These are phyloP conservation scores for Exophiala oligosperma DNA, from an alignment of 2,329 filamentous ascomycete species.

Conservation along the genomic window DNA sequence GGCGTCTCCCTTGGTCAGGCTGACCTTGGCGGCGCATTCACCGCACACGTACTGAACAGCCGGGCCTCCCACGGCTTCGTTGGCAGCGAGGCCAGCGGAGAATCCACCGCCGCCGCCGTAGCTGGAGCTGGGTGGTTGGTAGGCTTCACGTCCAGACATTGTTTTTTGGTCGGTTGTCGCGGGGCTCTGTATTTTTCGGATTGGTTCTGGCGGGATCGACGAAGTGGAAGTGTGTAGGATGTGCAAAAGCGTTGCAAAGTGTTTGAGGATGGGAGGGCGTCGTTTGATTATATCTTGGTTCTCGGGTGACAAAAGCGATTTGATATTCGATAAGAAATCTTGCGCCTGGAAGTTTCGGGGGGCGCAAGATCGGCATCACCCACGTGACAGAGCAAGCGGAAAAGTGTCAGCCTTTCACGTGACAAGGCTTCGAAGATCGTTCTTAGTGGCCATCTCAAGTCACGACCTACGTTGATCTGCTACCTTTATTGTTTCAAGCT, in stretches of 20 bases:
- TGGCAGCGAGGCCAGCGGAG: conserved; percentile 40
- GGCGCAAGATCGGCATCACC: background rate
- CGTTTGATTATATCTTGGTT: background rate
- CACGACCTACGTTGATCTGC: too few species aligned
- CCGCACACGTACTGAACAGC: conserved; percentile 73
- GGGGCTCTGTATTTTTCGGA: too few species aligned
- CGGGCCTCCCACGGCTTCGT: conserved; percentile 44
- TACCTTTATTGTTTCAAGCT: too few species aligned
- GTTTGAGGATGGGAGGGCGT: background rate
- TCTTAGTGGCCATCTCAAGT: background rate
- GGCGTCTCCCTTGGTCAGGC: conserved; percentile 73
- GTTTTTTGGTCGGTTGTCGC: background rate
- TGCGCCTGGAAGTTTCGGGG: conserved; percentile 3
- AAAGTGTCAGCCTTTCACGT: background rate
- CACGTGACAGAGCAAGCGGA: background rate
- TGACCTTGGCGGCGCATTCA: conserved; percentile 78
- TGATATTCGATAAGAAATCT: background rate
- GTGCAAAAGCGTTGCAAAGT: too few species aligned
- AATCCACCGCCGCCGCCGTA: conserved; percentile 39
- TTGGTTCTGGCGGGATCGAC: too few species aligned
- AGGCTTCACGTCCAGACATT: conserved; percentile 63
- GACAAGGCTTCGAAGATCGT: background rate
- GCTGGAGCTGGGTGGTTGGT: conserved; percentile 65
- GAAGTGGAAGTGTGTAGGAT: background rate
- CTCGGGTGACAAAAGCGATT: background rate